A percentile compares a stretch with the other conserved stretches of the same genome.
Evolutionary conservation across 352 stramenopile species (phyloP).

Genomic region (Thraustotheca clavata): DNA sequence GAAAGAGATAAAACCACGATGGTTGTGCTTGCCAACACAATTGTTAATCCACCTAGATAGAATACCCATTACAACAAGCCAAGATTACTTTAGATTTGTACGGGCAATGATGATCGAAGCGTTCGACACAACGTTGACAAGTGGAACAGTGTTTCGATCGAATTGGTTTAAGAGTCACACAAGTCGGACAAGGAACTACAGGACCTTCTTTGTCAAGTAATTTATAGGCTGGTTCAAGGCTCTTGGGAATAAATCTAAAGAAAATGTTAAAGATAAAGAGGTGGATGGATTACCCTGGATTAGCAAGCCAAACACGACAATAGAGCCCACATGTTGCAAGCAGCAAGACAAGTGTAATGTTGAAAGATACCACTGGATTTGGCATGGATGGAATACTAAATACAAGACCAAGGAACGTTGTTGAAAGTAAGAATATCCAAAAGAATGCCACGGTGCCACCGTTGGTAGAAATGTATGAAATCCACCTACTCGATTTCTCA

Average conservation of each 20-base stretch:
- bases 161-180: conserved; percentile 60
- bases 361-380: conserved; percentile 22
- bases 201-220: conserved; percentile 61
- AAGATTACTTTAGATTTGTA: conserved; percentile 1
- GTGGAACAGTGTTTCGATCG: conserved; percentile 77
- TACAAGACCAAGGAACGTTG: conserved; percentile 39
- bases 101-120: conserved; percentile 79
- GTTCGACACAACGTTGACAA: conserved; percentile 65
- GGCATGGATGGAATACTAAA: conserved; percentile 47
- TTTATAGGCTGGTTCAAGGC: conserved; percentile 52
- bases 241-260: conserved; percentile 32
- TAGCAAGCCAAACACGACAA: conserved; percentile 68
- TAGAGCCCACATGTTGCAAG: conserved; percentile 56
- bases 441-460: conserved; percentile 66
- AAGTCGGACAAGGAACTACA: conserved; percentile 65
- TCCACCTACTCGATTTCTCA: conserved; percentile 5
- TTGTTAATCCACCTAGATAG: conserved; percentile 65
- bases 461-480: conserved; percentile 50
- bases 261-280: conserved; percentile 3
- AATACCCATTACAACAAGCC: background rate
- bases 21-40: conserved; percentile 66
- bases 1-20: conserved; percentile 67
- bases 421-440: conserved; percentile 43
- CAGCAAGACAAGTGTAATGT: conserved; percentile 28
- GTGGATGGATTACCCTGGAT: conserved; percentile 54